A percentile compares a stretch with the other conserved stretches of the same genome.
phyloP scores from a whole-genome alignment of 345 rosid genomes.

The Populus alba region DNA sequence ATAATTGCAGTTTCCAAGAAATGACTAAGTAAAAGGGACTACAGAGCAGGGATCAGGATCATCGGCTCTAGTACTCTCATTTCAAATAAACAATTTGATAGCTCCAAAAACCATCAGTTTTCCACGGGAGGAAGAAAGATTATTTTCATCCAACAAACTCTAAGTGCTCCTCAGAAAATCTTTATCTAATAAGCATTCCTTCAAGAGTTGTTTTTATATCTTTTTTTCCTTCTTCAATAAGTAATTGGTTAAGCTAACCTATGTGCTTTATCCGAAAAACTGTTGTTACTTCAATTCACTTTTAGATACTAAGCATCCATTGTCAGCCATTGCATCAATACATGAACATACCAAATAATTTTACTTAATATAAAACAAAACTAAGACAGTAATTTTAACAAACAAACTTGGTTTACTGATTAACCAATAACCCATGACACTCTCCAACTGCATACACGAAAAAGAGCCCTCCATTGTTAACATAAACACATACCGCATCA shows the following conservation, averaged over 20 bases:
- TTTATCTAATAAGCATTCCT: neutral
- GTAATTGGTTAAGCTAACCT: neutral
- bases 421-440: neutral
- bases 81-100: neutral
- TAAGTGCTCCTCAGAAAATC: neutral
- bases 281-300: neutral
- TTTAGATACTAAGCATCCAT: neutral
- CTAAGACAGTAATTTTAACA: neutral
- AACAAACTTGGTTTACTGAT: neutral
- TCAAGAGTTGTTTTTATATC: neutral
- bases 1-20: neutral
- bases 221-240: neutral
- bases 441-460: neutral
- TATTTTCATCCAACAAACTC: neutral
- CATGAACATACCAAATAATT: neutral
- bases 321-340: neutral
- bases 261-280: neutral
- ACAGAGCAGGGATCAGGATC: neutral
- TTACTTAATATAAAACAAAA: neutral
- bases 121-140: neutral
- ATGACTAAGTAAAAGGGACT: neutral
- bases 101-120: neutral
- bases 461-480: conserved; percentile 5
- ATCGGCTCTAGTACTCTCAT: neutral
- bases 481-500: conserved; percentile 59